Conservation (phyloP, 2,329 filamentous ascomycete species). For the Colletotrichum sp. region DNA sequence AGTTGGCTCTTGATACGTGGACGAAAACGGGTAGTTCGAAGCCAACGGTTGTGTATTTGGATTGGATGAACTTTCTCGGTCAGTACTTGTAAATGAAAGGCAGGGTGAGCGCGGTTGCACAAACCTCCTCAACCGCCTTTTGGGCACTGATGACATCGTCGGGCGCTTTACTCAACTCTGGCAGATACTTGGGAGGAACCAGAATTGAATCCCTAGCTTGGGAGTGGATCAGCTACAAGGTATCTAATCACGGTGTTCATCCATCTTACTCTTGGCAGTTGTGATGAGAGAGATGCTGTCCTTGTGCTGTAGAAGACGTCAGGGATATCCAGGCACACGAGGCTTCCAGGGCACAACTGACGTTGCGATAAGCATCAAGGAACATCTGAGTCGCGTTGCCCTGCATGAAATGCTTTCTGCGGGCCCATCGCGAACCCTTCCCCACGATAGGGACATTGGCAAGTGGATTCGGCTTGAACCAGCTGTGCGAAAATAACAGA, state of each 20-base stretch:
- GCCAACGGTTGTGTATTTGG: background rate
- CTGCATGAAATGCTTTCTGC: background rate
- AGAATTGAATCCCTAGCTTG: background rate
- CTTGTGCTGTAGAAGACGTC: background rate
- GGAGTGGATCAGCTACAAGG: too few relatives aligned
- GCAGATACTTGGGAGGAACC: background rate
- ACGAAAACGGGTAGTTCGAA: background rate
- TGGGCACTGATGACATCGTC: background rate
- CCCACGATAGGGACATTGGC: background rate
- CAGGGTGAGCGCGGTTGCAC: background rate
- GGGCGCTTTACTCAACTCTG: background rate
- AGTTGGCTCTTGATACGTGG: background rate
- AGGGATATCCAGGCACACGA: background rate
- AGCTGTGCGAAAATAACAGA: background rate
- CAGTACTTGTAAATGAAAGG: background rate
- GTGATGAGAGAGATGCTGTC: background rate
- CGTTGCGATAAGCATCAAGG: background rate
- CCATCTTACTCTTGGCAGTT: background rate
- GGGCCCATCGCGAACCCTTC: background rate
- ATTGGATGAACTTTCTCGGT: background rate
- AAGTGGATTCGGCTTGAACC: background rate
- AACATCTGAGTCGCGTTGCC: background rate
- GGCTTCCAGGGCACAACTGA: background rate
- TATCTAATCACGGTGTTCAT: accelerated
- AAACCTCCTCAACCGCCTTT: background rate